Conservation (phyloP, 306 rosid genomes). For the Quercus mongolica region DNA sequence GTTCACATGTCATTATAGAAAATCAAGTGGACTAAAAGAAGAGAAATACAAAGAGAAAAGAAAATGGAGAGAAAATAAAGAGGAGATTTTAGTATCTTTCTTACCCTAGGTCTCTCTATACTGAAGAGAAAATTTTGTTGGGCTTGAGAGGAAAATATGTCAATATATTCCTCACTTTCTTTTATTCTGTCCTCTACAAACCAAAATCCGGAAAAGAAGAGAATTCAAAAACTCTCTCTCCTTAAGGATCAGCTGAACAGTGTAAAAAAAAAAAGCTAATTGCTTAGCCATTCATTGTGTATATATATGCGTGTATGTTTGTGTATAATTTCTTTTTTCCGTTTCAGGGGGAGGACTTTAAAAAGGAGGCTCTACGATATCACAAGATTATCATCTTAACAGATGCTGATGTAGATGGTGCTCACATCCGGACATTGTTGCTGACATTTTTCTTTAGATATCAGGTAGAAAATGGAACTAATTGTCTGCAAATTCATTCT, state of each 20-base stretch:
- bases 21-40: not conserved
- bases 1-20: not conserved
- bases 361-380: slow-evolving; percentile 84
- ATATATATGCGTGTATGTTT: not conserved
- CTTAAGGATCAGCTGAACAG: not conserved
- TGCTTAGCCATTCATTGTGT: not conserved
- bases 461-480: slow-evolving; percentile 52
- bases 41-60: too few species aligned
- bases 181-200: not conserved
- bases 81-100: not conserved
- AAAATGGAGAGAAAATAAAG: too few species aligned
- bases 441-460: slow-evolving; percentile 94
- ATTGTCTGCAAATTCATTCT: not conserved
- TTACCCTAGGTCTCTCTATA: not conserved
- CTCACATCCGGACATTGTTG: slow-evolving; percentile 86
- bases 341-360: slow-evolving; percentile 82
- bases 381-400: slow-evolving; percentile 90
- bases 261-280: not conserved
- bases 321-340: not conserved
- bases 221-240: not conserved
- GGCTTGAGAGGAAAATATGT: too few species aligned
- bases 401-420: slow-evolving; percentile 99
- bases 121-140: too few species aligned
- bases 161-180: too few species aligned
- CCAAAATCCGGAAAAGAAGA: not conserved